Evolutionary conservation across 2,329 filamentous ascomycete genomes (phyloP).

Genomic region (Hypoxylon sp.): DNA sequence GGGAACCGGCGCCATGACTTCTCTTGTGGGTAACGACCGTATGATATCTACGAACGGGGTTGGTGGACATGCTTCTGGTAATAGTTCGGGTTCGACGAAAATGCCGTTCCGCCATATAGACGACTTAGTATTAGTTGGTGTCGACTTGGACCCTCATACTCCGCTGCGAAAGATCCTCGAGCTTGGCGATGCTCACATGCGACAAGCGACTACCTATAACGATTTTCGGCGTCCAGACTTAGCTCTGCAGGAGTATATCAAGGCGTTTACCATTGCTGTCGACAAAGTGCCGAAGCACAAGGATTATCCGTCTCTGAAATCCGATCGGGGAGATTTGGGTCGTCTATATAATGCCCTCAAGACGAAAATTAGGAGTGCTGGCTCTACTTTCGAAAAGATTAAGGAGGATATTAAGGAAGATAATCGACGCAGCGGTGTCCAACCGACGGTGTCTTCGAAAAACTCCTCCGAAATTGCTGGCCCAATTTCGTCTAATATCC

Average conservation of each 20-base stretch:
- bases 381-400: constrained; percentile 68
- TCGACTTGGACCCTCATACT: constrained; percentile 64
- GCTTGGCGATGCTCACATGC: constrained; percentile 66
- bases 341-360: constrained; percentile 66
- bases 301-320: constrained; percentile 77
- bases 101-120: constrained; percentile 67
- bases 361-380: constrained; percentile 64
- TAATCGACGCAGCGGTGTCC: constrained; percentile 73
- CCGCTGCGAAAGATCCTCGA: constrained; percentile 69
- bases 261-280: constrained; percentile 83
- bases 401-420: constrained; percentile 76
- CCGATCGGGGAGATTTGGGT: constrained; percentile 64
- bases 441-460: constrained; percentile 55
- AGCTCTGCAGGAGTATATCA: constrained; percentile 87
- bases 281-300: constrained; percentile 82
- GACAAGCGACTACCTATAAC: constrained; percentile 73
- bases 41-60: constrained; percentile 15
- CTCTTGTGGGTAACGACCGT: constrained; percentile 34
- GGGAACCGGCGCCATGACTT: constrained; percentile 38
- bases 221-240: constrained; percentile 77
- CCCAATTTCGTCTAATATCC: constrained; percentile 41
- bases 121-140: constrained; percentile 64
- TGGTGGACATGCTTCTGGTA: constrained; percentile 31
- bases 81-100: constrained; percentile 46
- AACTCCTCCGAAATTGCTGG: constrained; percentile 26